phyloP scores from a whole-genome alignment of 2,329 filamentous ascomycete genomes.

The Paecilomyces dactylethromorphus region DNA sequence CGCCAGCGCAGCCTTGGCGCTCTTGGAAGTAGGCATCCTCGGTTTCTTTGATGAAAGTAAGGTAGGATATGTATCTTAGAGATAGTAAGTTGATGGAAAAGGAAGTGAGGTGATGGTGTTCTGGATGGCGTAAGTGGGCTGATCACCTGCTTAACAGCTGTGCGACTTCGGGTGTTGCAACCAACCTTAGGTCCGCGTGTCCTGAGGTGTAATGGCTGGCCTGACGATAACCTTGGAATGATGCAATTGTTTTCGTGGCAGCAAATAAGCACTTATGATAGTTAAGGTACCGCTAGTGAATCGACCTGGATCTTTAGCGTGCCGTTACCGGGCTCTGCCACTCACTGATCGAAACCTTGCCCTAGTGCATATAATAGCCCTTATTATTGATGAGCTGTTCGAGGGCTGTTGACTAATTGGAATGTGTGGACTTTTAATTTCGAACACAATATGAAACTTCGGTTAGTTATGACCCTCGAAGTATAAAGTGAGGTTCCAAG shows the following conservation, averaged over 20 bases:
- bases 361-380: no score
- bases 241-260: background rate
- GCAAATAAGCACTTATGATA: background rate
- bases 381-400: no score
- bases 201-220: background rate
- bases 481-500: no score
- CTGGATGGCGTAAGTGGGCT: background rate
- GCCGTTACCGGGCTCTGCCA: no score
- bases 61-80: background rate
- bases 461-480: no score
- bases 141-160: background rate
- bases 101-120: background rate
- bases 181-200: background rate
- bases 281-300: background rate
- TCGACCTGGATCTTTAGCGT: no score
- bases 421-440: no score
- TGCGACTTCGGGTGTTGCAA: background rate
- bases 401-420: no score
- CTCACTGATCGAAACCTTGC: no score
- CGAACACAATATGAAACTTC: no score
- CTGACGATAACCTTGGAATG: background rate
- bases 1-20: background rate
- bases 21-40: background rate
- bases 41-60: background rate
- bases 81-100: background rate